Percentiles rank a stretch among this genome's conserved stretches.
Evolutionary conservation across 2,329 filamentous ascomycete species (phyloP).

Genomic region (Verticillium alfalfae): DNA sequence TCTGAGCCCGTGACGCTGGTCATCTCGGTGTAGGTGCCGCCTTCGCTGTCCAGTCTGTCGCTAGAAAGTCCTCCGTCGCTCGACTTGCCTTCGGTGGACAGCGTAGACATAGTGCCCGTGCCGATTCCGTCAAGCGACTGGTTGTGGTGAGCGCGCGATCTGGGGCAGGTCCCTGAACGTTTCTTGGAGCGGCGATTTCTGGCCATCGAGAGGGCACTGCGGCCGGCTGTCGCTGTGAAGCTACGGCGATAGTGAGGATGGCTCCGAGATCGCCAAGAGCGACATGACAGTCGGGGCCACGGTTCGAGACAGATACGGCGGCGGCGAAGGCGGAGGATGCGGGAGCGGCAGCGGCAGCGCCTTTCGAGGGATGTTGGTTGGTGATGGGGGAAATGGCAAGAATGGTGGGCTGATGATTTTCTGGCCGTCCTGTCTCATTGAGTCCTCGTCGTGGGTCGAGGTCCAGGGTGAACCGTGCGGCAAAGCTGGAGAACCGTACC

Average conservation of each 20-base stretch:
- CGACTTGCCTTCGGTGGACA: conserved; percentile 27
- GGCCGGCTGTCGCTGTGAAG: conserved; percentile 14
- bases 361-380: background rate
- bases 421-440: background rate
- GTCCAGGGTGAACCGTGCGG: conserved; percentile 1
- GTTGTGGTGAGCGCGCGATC: background rate
- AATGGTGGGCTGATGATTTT: background rate
- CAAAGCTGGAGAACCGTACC: conserved; percentile 1
- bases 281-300: conserved; percentile 7
- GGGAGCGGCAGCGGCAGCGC: background rate
- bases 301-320: background rate
- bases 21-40: conserved; percentile 26
- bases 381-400: background rate
- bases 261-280: conserved; percentile 1
- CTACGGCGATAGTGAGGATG: conserved; percentile 5
- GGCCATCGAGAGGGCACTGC: conserved; percentile 19
- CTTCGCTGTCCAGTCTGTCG: conserved; percentile 23
- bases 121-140: background rate
- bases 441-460: background rate
- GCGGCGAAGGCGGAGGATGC: background rate
- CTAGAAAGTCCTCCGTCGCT: conserved; percentile 24
- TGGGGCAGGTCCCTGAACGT: conserved; percentile 4
- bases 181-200: conserved; percentile 23
- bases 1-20: conserved; percentile 28
- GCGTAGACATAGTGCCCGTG: conserved; percentile 12